A percentile compares a stretch with the other conserved stretches of the same genome.
Conservation (phyloP, 768 basidiomycete species). For the Lentinula boryana region DNA sequence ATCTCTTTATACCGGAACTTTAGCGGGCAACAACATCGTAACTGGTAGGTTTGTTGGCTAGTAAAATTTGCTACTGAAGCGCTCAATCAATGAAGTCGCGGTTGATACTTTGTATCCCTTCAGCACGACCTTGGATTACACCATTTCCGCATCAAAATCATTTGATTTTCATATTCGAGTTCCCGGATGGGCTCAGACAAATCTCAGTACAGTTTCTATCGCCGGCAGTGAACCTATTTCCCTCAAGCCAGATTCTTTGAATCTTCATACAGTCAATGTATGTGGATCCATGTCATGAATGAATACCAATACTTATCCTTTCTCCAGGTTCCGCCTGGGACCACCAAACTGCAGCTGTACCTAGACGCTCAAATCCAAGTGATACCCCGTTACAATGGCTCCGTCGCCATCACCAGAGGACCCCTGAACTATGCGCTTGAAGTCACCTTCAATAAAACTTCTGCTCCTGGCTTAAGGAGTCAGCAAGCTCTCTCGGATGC, state of each 20-base stretch:
- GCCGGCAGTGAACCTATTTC: constrained; percentile 16
- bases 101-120: constrained; percentile 36
- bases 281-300: constrained; percentile 4
- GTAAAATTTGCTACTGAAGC: not conserved
- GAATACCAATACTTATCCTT: not conserved
- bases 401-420: constrained; percentile 30
- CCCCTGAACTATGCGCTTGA: constrained; percentile 33
- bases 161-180: constrained; percentile 33
- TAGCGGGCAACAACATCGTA: constrained; percentile 26
- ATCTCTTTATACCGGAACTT: constrained; percentile 25
- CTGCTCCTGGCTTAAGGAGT: constrained; percentile 28
- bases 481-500: constrained; percentile 30
- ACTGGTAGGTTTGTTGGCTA: constrained; percentile 18
- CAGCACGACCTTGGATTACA: constrained; percentile 28
- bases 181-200: constrained; percentile 31
- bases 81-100: constrained; percentile 15
- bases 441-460: constrained; percentile 26
- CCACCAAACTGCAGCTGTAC: constrained; percentile 23
- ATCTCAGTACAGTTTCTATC: constrained; percentile 27
- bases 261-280: constrained; percentile 28
- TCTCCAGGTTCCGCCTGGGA: constrained; percentile 17
- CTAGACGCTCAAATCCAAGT: constrained; percentile 27
- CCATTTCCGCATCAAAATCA: constrained; percentile 22
- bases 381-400: constrained; percentile 27
- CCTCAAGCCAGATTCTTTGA: constrained; percentile 21